phyloP scores from a whole-genome alignment of 108 stramenopile genomes.

The Cyclotella kingstonii region DNA sequence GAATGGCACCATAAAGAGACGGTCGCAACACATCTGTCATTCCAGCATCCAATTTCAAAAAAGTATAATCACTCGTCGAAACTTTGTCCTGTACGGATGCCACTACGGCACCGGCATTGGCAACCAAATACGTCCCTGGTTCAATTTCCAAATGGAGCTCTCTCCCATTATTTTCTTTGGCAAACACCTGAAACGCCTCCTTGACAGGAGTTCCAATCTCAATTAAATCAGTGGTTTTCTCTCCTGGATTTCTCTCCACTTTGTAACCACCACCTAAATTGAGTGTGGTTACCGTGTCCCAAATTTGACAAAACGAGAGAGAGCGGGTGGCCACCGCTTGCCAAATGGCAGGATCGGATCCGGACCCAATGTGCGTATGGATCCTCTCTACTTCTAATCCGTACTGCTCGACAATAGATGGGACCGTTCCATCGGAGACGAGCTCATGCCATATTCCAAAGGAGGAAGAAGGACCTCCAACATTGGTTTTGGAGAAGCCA shows the following conservation, averaged over 20 bases:
- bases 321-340: slow-evolving; percentile 88
- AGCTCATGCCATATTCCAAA: slow-evolving; percentile 95
- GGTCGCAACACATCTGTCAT: slow-evolving; percentile 99
- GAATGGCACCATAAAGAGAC: slow-evolving; percentile 94
- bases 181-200: slow-evolving; percentile 86
- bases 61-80: slow-evolving; percentile 66
- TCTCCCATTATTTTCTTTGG: slow-evolving; percentile 77
- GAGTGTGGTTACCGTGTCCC: slow-evolving; percentile 79
- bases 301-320: slow-evolving; percentile 83
- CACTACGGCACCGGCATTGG: slow-evolving; percentile 94
- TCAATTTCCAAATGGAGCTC: slow-evolving; percentile 94
- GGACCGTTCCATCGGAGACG: slow-evolving; percentile 80
- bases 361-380: slow-evolving; percentile 98
- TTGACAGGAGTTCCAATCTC: slow-evolving; percentile 89
- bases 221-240: slow-evolving; percentile 91
- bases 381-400: slow-evolving; percentile 90
- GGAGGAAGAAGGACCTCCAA: slow-evolving; percentile 93
- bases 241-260: slow-evolving; percentile 92
- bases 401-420: slow-evolving; percentile 84
- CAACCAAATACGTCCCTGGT: slow-evolving; percentile 97
- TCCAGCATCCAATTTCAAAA: slow-evolving; percentile 95
- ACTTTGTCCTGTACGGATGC: slow-evolving; percentile 90
- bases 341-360: slow-evolving; percentile 96
- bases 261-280: slow-evolving; percentile 99
- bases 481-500: slow-evolving; percentile 93